Percentiles rank a stretch among this genome's conserved stretches.
Conservation (phyloP, 2,329 filamentous ascomycete species). For the Alternaria triticina region DNA sequence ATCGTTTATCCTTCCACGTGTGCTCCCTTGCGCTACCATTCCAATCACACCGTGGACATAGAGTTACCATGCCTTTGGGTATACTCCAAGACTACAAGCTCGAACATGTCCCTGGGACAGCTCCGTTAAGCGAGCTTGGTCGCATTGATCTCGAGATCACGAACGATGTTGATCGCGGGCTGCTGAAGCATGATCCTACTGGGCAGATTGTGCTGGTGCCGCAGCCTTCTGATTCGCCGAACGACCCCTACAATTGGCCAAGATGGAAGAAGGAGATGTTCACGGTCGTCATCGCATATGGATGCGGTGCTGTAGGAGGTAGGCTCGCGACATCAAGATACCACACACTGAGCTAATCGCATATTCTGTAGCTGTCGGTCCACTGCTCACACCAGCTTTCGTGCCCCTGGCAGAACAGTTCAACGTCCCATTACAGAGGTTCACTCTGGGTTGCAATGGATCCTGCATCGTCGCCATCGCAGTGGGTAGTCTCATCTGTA, state of each 20-base stretch:
- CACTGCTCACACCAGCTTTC: slow-evolving; percentile 30
- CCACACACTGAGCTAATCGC: not conserved
- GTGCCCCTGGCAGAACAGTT: slow-evolving; percentile 28
- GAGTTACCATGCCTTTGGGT: slow-evolving; percentile 29
- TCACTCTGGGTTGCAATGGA: slow-evolving; percentile 25
- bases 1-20: not conserved
- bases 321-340: not conserved
- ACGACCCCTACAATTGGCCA: slow-evolving; percentile 62
- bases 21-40: not conserved
- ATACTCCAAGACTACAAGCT: slow-evolving; percentile 29
- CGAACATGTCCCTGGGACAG: slow-evolving; percentile 33
- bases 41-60: not conserved
- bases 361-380: slow-evolving; percentile 24
- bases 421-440: slow-evolving; percentile 25
- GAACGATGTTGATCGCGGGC: slow-evolving; percentile 16
- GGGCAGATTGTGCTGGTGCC: slow-evolving; percentile 58
- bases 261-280: slow-evolving; percentile 38
- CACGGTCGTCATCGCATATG: slow-evolving; percentile 29
- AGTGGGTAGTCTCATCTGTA: slow-evolving; percentile 26
- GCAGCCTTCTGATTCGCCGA: slow-evolving; percentile 57
- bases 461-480: slow-evolving; percentile 29
- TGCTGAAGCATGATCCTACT: slow-evolving; percentile 30
- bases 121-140: slow-evolving; percentile 28
- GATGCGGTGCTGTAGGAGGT: slow-evolving; percentile 33
- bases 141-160: slow-evolving; percentile 20